Evolutionary conservation across 1,284 basidiomycete genomes (phyloP).

Genomic region (Pascua guehoae): DNA sequence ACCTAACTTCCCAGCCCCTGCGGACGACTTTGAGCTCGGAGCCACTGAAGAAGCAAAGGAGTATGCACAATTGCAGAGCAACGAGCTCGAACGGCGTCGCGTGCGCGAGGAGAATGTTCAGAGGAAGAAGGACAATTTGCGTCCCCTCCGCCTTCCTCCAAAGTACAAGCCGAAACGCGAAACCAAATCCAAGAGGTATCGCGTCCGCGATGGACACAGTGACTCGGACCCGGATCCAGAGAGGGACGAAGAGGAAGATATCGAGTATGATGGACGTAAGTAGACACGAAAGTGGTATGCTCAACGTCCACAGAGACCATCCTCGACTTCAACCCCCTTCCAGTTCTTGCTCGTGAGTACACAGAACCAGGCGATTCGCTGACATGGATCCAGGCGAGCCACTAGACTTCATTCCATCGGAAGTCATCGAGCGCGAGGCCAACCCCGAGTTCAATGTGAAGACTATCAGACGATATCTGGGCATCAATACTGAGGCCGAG

Average conservation of each 20-base stretch:
- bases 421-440: too few relatives aligned
- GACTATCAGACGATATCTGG: too few relatives aligned
- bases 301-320: constrained; percentile 19
- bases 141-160: constrained; percentile 16
- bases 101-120: constrained; percentile 25
- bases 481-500: too few relatives aligned
- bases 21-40: constrained; percentile 36
- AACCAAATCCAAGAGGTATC: neutral
- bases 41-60: constrained; percentile 19
- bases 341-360: constrained; percentile 23
- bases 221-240: neutral
- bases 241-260: too few relatives aligned
- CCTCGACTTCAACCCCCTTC: constrained; percentile 31
- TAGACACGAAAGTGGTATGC: neutral
- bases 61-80: constrained; percentile 20
- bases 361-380: too few relatives aligned
- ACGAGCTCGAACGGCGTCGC: constrained; percentile 10
- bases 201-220: neutral
- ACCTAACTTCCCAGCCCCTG: constrained; percentile 7
- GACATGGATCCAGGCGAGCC: too few relatives aligned
- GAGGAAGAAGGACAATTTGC: constrained; percentile 20
- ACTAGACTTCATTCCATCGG: too few relatives aligned
- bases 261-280: constrained; percentile 37
- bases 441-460: too few relatives aligned
- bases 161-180: constrained; percentile 1